Conservation (phyloP, 2,329 filamentous ascomycete species). For the Elsinoe ampelina region DNA sequence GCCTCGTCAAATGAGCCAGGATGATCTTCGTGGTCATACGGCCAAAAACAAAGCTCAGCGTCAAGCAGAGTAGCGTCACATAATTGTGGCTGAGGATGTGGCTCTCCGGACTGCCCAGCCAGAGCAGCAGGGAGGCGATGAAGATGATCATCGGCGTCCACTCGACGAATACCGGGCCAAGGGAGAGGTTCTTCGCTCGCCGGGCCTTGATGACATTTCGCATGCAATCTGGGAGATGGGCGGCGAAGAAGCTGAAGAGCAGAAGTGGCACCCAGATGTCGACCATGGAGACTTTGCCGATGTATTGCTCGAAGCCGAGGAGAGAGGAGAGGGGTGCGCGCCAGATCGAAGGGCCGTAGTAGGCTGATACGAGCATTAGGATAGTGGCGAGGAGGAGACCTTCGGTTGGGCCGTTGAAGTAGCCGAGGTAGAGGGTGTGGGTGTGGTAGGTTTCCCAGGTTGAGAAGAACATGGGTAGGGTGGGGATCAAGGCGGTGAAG, state of each 20-base stretch:
- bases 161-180: constrained; percentile 79
- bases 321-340: constrained; percentile 61
- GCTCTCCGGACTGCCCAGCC: constrained; percentile 86
- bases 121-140: constrained; percentile 63
- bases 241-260: constrained; percentile 37
- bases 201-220: constrained; percentile 75
- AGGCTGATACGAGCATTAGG: constrained; percentile 79
- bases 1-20: constrained; percentile 82
- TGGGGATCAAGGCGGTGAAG: constrained; percentile 84
- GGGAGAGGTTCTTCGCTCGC: constrained; percentile 58
- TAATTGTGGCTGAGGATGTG: constrained; percentile 74
- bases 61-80: constrained; percentile 82
- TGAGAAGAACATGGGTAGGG: constrained; percentile 97
- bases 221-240: constrained; percentile 81
- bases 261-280: constrained; percentile 73
- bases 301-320: constrained; percentile 52
- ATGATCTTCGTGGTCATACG: constrained; percentile 99
- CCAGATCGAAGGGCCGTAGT: constrained; percentile 84
- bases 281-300: constrained; percentile 65
- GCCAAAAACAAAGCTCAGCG: constrained; percentile 94
- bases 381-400: constrained; percentile 79
- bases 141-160: constrained; percentile 88
- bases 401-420: constrained; percentile 95
- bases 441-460: constrained; percentile 99
- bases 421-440: constrained; percentile 89